Evolutionary conservation across 805 yeast species (phyloP), one percentile per base, ranked within the genome.

Genomic region (Pichia phayaonensis): DNA sequence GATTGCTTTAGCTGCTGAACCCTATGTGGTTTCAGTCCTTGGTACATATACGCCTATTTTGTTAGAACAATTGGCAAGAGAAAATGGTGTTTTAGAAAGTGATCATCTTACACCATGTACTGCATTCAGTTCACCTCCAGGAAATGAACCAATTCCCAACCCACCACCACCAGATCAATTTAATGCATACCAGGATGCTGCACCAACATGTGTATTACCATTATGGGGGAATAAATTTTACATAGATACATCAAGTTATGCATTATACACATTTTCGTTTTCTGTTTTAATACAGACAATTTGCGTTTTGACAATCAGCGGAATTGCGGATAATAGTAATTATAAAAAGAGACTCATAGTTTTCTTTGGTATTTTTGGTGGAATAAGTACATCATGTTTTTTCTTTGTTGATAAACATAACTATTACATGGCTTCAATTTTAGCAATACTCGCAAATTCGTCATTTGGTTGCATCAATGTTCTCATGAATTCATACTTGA

Each of bases 381-480:
- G 83, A 0, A 13, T 80, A 0, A 59, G 79, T 1, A 80, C 89
- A 0, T 71, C 78, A 46, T 47, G 64, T 5, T 79, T 77, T 54
- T 57, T 74, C 47, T 53, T 68, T 4, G 60, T 77, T 15, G 56
- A 67, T 2, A 62, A 71, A 1, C 57, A 61, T 31, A 72, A 73
- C 42, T 80, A 75, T 61, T 78, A 79, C 50, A 53, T 72, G n/a
- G 81, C 84, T 1, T 64, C 72, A 0, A 22, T 78, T 0, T 64
- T 82, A 16, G 84, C 86, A 16, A 73, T 84, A 7, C 45, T 81
- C 0, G 83, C 88, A 1, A 86, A 84, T 58, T 72, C 84, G 16
- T 77, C 85, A 22, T 86, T 79, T 64, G 95, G 95, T 1, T 87
- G 85, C 10, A 88, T 83, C 3, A 82, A 82, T 49, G 92, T 86